phyloP scores from a whole-genome alignment of 164 flowering plant species.

The Vitis amurensis region DNA sequence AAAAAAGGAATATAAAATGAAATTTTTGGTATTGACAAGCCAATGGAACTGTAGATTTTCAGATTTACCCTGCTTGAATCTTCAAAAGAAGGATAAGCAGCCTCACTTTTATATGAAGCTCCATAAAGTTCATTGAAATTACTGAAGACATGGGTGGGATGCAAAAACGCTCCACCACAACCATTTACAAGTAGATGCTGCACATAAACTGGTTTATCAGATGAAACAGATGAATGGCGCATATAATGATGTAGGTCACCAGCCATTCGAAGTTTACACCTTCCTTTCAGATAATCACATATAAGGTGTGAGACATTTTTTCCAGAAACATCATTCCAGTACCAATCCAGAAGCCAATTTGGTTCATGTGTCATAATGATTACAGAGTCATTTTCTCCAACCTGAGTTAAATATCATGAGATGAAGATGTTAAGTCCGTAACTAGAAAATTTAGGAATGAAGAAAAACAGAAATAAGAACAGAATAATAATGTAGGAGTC shows the following conservation, averaged over 20 bases:
- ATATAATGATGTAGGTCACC: conserved; percentile 99
- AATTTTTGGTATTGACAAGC: neutral
- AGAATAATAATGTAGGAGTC: neutral
- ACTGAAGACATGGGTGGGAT: conserved; percentile 95
- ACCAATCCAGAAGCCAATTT: conserved; percentile 97
- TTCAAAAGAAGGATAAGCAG: conserved; percentile 95
- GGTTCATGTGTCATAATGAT: conserved; percentile 99
- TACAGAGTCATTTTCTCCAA: conserved; percentile 78
- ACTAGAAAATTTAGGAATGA: neutral
- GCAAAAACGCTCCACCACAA: conserved; percentile 99
- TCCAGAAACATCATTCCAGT: conserved; percentile 82
- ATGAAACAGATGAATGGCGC: conserved; percentile 82
- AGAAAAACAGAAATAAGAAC: neutral
- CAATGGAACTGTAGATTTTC: neutral
- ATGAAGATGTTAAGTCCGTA: neutral
- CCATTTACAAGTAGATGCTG: conserved; percentile 98
- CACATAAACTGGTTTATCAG: conserved; percentile 75
- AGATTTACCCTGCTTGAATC: conserved; percentile 88
- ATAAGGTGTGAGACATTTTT: conserved; percentile 81
- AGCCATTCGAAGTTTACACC: conserved; percentile 92
- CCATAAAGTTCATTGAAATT: conserved; percentile 64
- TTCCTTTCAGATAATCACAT: conserved; percentile 76
- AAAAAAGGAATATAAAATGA: neutral
- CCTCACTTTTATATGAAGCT: conserved; percentile 67
- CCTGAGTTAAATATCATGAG: conserved; percentile 39